Conservation (phyloP, 345 rosid species). For the Euclidium syriacum region DNA sequence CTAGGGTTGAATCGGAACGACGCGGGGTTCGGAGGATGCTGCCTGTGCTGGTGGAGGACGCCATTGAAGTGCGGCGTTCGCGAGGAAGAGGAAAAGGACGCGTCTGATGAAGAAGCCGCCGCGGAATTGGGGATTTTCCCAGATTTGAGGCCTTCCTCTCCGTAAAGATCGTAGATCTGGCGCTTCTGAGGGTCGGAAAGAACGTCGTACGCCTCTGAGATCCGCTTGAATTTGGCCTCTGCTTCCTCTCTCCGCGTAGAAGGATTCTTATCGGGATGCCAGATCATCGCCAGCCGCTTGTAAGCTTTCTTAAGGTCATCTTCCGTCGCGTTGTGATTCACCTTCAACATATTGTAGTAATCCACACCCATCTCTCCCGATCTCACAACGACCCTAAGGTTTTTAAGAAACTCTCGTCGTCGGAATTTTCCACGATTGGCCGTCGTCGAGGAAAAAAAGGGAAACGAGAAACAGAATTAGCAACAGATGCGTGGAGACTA, state of each 20-base stretch:
- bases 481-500: constrained; percentile 15
- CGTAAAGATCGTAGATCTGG: constrained; percentile 92
- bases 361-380: constrained; percentile 64
- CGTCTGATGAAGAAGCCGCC: constrained; percentile 27
- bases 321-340: constrained; percentile 78
- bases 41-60: constrained; percentile 30
- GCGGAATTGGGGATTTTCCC: constrained; percentile 59
- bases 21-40: constrained; percentile 33
- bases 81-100: constrained; percentile 33
- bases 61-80: constrained; percentile 21
- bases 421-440: not conserved
- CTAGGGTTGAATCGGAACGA: constrained; percentile 62
- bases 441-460: constrained; percentile 10
- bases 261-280: constrained; percentile 99
- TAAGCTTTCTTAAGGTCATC: constrained; percentile 85
- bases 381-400: not conserved
- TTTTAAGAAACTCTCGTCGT: not conserved
- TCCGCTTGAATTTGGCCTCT: constrained; percentile 84
- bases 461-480: not conserved
- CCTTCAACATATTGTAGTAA: constrained; percentile 89
- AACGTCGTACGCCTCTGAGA: constrained; percentile 87
- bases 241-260: constrained; percentile 57
- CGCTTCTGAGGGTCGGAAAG: constrained; percentile 74
- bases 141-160: constrained; percentile 83
- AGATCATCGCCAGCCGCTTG: constrained; percentile 88